Conservation (phyloP, 495 filamentous ascomycete species). For the Penicillium antarcticum region DNA sequence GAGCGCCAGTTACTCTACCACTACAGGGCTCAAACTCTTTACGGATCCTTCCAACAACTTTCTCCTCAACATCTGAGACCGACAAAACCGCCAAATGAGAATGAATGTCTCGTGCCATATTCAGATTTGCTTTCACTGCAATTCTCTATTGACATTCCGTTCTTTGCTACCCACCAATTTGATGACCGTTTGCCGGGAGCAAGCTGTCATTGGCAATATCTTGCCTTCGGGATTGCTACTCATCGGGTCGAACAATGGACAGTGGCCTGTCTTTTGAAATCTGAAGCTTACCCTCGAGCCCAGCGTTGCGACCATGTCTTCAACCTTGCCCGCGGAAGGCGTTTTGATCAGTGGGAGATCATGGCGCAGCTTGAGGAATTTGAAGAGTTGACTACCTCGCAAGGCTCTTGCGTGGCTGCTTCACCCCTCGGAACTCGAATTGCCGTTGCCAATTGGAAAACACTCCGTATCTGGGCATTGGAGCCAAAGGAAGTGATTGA, state of each 20-base stretch:
- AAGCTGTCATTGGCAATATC: constrained; percentile 40
- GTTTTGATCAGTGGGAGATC: constrained; percentile 32
- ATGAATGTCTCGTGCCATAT: constrained; percentile 28
- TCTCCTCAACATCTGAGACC: constrained; percentile 2
- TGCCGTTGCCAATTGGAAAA: constrained; percentile 45
- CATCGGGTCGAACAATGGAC: constrained; percentile 39
- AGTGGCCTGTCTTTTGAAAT: constrained; percentile 39
- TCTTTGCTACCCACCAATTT: constrained; percentile 35
- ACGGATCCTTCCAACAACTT: constrained; percentile 28
- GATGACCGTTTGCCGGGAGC: background rate
- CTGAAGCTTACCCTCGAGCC: constrained; percentile 21
- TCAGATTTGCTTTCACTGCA: constrained; percentile 23
- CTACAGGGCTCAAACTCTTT: constrained; percentile 27
- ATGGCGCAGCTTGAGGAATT: constrained; percentile 43
- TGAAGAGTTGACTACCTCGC: constrained; percentile 30
- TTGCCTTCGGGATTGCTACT: constrained; percentile 38
- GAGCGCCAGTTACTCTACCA: constrained; percentile 35
- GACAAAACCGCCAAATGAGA: constrained; percentile 20
- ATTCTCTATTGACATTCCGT: constrained; percentile 42
- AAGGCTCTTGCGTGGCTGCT: constrained; percentile 41
- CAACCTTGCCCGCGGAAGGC: constrained; percentile 43
- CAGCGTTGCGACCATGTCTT: constrained; percentile 32
- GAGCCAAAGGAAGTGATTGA: constrained; percentile 35
- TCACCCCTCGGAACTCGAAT: constrained; percentile 38
- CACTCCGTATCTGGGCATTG: constrained; percentile 43